phyloP scores from a whole-genome alignment of 495 filamentous ascomycete species.

The Neurospora sp. region DNA sequence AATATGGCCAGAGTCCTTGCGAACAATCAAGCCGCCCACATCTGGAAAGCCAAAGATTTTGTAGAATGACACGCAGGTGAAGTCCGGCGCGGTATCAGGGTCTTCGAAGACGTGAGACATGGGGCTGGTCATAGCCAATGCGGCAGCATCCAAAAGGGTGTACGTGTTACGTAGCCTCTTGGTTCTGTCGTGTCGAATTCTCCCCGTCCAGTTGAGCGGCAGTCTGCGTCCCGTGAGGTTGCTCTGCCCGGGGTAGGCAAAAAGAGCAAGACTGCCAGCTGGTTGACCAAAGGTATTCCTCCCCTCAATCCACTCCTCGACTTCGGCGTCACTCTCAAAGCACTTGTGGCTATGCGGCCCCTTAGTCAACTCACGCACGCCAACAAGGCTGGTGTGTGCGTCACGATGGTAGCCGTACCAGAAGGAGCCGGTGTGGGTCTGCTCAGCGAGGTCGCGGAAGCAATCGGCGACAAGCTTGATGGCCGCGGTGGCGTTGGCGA shows the following conservation, averaged over 20 bases:
- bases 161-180: slow-evolving; percentile 41
- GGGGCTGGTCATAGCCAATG: slow-evolving; percentile 55
- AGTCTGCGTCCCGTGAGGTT: slow-evolving; percentile 68
- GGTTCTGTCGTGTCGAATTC: slow-evolving; percentile 29
- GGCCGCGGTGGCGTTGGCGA: slow-evolving; percentile 82
- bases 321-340: slow-evolving; percentile 51
- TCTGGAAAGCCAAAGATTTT: slow-evolving; percentile 80
- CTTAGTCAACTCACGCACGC: slow-evolving; percentile 51
- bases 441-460: slow-evolving; percentile 47
- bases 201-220: slow-evolving; percentile 48
- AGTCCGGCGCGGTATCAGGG: slow-evolving; percentile 54
- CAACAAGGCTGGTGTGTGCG: slow-evolving; percentile 64
- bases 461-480: slow-evolving; percentile 70
- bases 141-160: slow-evolving; percentile 62
- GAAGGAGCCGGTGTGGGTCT: slow-evolving; percentile 34
- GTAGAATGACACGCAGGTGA: slow-evolving; percentile 62
- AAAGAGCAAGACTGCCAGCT: slow-evolving; percentile 39
- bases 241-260: slow-evolving; percentile 70
- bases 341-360: slow-evolving; percentile 38
- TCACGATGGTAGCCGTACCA: slow-evolving; percentile 71
- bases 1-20: slow-evolving; percentile 50
- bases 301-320: slow-evolving; percentile 51
- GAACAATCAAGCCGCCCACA: slow-evolving; percentile 60
- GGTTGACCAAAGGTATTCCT: slow-evolving; percentile 17
- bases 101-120: slow-evolving; percentile 48